Evolutionary conservation across 805 yeast species (phyloP).

Genomic region (Lachancea fermentati): DNA sequence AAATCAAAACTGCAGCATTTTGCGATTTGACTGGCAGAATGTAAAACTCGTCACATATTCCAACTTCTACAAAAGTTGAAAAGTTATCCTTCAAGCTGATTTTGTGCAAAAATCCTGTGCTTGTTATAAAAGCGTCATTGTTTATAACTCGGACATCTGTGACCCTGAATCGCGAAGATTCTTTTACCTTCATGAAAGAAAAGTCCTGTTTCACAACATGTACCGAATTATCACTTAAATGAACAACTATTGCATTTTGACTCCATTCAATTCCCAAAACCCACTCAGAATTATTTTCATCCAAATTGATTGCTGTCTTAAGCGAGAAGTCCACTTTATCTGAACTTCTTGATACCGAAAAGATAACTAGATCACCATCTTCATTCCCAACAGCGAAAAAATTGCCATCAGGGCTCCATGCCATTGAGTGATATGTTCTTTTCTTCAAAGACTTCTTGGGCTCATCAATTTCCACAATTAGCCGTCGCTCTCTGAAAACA

Average conservation of each 20-base stretch:
- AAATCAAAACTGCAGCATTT: constrained; percentile 14
- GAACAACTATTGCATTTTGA: constrained; percentile 9
- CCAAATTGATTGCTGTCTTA: constrained; percentile 3
- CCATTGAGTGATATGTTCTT: constrained; percentile 25
- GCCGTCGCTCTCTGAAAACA: constrained; percentile 14
- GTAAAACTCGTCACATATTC: constrained; percentile 15
- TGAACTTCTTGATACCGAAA: constrained; percentile 1
- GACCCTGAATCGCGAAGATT: constrained; percentile 18
- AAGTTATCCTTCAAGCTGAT: constrained; percentile 9
- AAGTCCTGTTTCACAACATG: constrained; percentile 8
- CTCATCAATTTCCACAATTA: constrained; percentile 21
- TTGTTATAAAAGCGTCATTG: constrained; percentile 12
- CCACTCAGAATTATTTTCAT: constrained; percentile 15
- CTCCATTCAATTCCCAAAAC: constrained; percentile 19
- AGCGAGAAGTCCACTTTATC: constrained; percentile 1
- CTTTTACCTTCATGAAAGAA: constrained; percentile 5
- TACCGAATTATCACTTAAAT: constrained; percentile 24
- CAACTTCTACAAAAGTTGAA: constrained; percentile 4
- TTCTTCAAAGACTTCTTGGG: constrained; percentile 5
- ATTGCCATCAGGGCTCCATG: constrained; percentile 24
- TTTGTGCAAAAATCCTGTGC: constrained; percentile 14
- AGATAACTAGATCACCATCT: constrained; percentile 18
- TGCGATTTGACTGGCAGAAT: constrained; percentile 17
- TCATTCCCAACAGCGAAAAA: constrained; percentile 26
- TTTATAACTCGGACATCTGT: constrained; percentile 17